Evolutionary conservation across 768 basidiomycete species (phyloP).

Genomic region (Dacryopinax primogenitus): DNA sequence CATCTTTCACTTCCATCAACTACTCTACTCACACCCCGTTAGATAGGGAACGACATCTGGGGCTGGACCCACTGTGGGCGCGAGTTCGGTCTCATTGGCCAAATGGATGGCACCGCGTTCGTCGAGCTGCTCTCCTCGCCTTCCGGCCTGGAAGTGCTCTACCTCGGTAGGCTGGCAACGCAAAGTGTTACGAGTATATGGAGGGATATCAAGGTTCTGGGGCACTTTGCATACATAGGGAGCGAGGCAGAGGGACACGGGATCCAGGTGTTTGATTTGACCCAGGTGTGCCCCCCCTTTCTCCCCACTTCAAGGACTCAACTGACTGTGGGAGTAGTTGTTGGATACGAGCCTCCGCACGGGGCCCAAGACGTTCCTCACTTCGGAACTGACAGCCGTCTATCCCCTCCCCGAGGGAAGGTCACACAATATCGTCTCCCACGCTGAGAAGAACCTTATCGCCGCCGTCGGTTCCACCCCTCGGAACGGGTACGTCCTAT

Average conservation of each 20-base stretch:
- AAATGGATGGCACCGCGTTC: conserved; percentile 5
- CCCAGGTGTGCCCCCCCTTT: background rate
- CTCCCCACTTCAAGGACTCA: background rate
- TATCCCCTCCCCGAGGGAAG: background rate
- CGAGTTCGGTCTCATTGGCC: background rate
- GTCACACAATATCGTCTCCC: conserved; percentile 1
- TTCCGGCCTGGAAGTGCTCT: background rate
- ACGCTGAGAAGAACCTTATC: conserved; percentile 1
- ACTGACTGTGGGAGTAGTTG: background rate
- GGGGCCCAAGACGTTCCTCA: conserved; percentile 7
- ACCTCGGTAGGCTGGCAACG: background rate
- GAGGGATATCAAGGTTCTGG: background rate
- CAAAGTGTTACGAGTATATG: background rate
- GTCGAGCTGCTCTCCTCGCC: background rate
- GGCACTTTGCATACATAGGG: background rate
- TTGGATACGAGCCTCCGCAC: conserved; percentile 1
- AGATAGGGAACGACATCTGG: conserved; percentile 9
- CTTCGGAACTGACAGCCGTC: background rate
- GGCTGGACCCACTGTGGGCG: background rate
- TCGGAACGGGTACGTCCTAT: background rate
- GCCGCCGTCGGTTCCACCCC: conserved; percentile 1
- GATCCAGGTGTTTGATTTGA: conserved; percentile 1
- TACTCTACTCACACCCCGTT: background rate
- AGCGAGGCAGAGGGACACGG: conserved; percentile 3
- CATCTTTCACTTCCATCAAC: background rate